A percentile compares a stretch with the other conserved stretches of the same genome.
These are phyloP conservation scores for Tolypocladium paradoxum DNA, from an alignment of 2,329 filamentous ascomycete genomes.

Conservation along the genomic window DNA sequence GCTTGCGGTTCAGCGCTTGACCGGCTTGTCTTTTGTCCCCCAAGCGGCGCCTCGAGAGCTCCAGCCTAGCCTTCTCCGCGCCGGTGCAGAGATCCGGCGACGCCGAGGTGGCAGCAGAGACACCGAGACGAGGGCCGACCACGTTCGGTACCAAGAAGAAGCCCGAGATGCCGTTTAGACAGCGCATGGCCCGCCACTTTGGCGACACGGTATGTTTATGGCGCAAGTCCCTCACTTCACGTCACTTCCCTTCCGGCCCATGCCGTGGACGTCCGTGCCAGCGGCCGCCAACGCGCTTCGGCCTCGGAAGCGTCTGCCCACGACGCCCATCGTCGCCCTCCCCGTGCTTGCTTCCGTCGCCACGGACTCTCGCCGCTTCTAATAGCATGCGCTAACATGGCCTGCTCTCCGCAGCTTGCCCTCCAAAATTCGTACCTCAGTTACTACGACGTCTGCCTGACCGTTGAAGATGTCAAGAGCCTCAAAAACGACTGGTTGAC, in stretches of 20 bases:
- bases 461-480: constrained; percentile 77
- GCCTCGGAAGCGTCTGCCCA: not conserved
- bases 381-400: not conserved
- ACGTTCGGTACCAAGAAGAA: not conserved
- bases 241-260: not conserved
- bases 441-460: constrained; percentile 44
- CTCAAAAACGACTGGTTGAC: constrained; percentile 93
- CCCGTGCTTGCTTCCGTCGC: not conserved
- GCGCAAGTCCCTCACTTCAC: not conserved
- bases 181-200: constrained; percentile 35
- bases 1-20: constrained; percentile 2
- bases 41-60: constrained; percentile 2
- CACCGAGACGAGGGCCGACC: not conserved
- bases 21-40: constrained; percentile 3
- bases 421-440: constrained; percentile 27
- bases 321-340: not conserved
- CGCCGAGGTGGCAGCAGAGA: not conserved
- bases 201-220: constrained; percentile 31
- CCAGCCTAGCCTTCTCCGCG: not conserved
- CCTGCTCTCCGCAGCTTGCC: constrained; percentile 32
- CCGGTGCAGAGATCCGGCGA: not conserved
- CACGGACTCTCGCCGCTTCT: not conserved
- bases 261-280: not conserved
- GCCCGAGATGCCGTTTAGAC: constrained; percentile 25
- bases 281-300: not conserved